Percentiles rank a stretch among this genome's conserved stretches.
Evolutionary conservation across 139 green algal genomes (phyloP).

Genomic region (Raphidocelis subcapitata): DNA sequence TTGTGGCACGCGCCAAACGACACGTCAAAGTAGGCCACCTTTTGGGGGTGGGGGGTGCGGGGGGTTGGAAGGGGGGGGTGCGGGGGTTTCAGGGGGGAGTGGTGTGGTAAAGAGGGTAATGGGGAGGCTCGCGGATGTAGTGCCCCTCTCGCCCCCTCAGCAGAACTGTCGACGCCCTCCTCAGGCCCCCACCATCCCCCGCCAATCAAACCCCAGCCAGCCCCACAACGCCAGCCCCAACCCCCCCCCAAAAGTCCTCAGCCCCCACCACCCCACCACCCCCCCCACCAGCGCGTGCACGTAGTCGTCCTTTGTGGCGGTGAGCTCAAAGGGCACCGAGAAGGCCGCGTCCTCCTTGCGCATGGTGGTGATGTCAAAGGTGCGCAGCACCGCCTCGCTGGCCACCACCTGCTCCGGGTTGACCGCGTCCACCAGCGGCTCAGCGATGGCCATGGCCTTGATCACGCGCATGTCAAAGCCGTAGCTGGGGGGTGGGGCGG

Average conservation of each 20-base stretch:
- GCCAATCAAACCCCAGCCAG: no score
- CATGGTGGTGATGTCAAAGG: conserved; percentile 81
- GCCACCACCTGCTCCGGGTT: conserved; percentile 48
- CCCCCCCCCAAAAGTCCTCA: no score
- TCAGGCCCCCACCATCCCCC: no score
- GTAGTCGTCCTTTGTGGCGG: conserved; percentile 76
- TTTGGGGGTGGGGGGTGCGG: neutral
- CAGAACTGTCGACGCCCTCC: no score
- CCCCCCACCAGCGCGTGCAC: conserved; percentile 83
- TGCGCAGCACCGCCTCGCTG: conserved; percentile 29
- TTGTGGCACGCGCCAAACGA: conserved; percentile 85
- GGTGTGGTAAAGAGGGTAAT: no score
- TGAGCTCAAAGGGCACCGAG: conserved; percentile 64
- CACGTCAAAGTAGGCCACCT: conserved; percentile 84
- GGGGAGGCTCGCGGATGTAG: no score
- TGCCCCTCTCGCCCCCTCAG: no score
- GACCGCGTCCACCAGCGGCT: conserved; percentile 85
- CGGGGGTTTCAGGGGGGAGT: no score
- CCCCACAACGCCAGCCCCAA: no score
- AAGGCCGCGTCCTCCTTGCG: conserved; percentile 74
- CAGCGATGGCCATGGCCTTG: conserved; percentile 66
- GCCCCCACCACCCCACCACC: no score
- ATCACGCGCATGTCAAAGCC: conserved; percentile 92
- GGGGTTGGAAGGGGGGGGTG: neutral
- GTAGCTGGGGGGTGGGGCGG: no score